Base-by-base conservation (phyloP, 306 rosid species). In the Prunus fruticosa region DNA sequence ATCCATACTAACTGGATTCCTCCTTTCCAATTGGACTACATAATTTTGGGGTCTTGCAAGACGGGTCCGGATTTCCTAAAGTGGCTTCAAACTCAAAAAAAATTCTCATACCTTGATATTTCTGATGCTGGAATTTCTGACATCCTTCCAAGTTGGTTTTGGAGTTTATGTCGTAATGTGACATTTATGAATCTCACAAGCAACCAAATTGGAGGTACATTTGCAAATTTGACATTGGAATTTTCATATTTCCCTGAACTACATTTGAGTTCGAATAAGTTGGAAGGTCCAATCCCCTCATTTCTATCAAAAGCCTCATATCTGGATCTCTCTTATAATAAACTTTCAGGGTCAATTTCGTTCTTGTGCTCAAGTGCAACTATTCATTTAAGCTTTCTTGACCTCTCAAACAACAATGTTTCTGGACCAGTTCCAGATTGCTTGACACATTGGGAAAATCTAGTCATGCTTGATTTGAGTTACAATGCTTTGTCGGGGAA, bases 111-210 rank as follows among this genome's bases (percentile, higher is more conserved):
- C 2, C 68, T 67, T 20, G 51, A 76, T 27, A 38, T 76, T 34
- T 77, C 62, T 30, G 0, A 77, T 45, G 43, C 62, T 3, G 60
- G 52, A 45, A 69, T 69, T 23, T 45, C 34, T 6, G 71, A 73
- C 32, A 15, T 30, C 41, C 15, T 74, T 38, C 83, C 83, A 0
- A 19, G 4, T 30, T 80, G 79, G 83, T 57, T 80, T 14, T 80
- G 79, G 83, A 16, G 45, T 18, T 2, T 10, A 5, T 34, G 41
- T 34, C 41, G 7, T 5, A 0, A 5, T 34, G 41, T 34, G 41
- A 1, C 1, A 34, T 5, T 34, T 34, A 34, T 34, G 41, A 34
- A 4, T 67, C 46, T 80, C 19, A 74, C 76, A 9, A 2, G 16
- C 47, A 80, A 80, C 50, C 73, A 74, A 74, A 54, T 80, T 25